A percentile compares a stretch with the other conserved stretches of the same genome.
phyloP scores from a whole-genome alignment of 1,284 basidiomycete species.

The Ustilago esculenta region DNA sequence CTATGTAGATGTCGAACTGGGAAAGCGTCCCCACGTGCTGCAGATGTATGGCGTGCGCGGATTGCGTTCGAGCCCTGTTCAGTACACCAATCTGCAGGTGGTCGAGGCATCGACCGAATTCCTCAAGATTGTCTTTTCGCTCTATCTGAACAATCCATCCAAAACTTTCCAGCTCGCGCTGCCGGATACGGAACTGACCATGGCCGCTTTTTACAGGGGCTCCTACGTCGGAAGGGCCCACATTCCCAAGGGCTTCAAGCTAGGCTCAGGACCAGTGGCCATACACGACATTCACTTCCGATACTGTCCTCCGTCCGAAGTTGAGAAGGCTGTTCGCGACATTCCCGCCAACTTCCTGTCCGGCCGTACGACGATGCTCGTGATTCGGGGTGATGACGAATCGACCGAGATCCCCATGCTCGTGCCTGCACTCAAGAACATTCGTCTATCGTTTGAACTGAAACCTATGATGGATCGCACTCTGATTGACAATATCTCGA shows the following conservation, averaged over 20 bases:
- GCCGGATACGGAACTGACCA: constrained; percentile 46
- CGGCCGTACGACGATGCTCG: constrained; percentile 46
- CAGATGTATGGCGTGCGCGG: constrained; percentile 36
- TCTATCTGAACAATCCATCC: constrained; percentile 57
- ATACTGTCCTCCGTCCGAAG: constrained; percentile 40
- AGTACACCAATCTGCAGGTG: constrained; percentile 52
- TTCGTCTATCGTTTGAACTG: constrained; percentile 49
- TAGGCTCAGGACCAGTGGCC: constrained; percentile 42
- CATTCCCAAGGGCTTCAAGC: constrained; percentile 31
- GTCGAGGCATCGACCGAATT: constrained; percentile 41
- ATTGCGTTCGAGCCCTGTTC: constrained; percentile 44
- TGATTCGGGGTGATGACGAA: constrained; percentile 54
- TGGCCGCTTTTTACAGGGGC: constrained; percentile 51
- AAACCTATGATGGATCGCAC: constrained; percentile 53
- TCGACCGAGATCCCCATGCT: constrained; percentile 46
- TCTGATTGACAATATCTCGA: constrained; percentile 55
- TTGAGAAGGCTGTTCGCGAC: constrained; percentile 32
- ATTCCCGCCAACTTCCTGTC: constrained; percentile 54
- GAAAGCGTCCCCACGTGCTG: constrained; percentile 26
- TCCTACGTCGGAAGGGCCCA: constrained; percentile 49
- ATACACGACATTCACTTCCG: constrained; percentile 52
- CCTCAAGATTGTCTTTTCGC: constrained; percentile 48
- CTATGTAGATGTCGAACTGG: constrained; percentile 42
- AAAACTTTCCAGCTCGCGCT: constrained; percentile 35
- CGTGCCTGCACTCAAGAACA: constrained; percentile 38